Evolutionary conservation across 164 flowering plant genomes (phyloP), one percentile per base, ranked within the genome.

Genomic region (Umbilicus rupestris): DNA sequence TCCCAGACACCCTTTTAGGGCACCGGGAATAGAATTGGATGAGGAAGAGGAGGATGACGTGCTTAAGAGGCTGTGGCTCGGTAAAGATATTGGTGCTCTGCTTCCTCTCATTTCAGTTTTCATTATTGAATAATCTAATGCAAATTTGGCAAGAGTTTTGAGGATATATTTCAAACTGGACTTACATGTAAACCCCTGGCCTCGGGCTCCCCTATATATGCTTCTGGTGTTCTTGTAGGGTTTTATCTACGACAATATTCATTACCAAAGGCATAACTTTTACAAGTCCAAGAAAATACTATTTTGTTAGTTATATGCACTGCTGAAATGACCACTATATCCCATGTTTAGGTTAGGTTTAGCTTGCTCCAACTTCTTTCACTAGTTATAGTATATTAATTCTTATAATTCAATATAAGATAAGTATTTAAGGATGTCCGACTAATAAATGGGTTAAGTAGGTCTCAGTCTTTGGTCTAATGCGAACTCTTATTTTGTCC

Each of bases 1-100:
- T 33, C 87, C 89, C 3, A 85, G 84, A 63, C 88, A 86, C 5
- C 88, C 88, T n/a, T 63, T 66, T 17, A 83, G 80, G 12, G 87
- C 84, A 39, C 87, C 85, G 12, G 85, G 46, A 0, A 84, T 69
- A 60, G 86, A 73, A n/a, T 45, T 71, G 64, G 78, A 49, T 49
- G 55, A 49, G n/a, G n/a, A n/a, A 20, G 55, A 55, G 60, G 60
- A 55, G 11, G 60, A 81, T 37, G 75, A 69, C 60, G 71, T 60
- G 71, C 65, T 78, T 77, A 84, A 83, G 26, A 82, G 71, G 45
- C n/a, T 70, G 19, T 80, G 71, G 72, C 69, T 79, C 49, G 80
- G 84, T 17, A 81, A 60, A 11, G 88, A 71, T 72, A 78, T 35
- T 15, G 80, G 76, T 9, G 79, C 47, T 7, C 72, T 20, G 66